phyloP scores from a whole-genome alignment of 352 stramenopile species.

The Pythium sp. region DNA sequence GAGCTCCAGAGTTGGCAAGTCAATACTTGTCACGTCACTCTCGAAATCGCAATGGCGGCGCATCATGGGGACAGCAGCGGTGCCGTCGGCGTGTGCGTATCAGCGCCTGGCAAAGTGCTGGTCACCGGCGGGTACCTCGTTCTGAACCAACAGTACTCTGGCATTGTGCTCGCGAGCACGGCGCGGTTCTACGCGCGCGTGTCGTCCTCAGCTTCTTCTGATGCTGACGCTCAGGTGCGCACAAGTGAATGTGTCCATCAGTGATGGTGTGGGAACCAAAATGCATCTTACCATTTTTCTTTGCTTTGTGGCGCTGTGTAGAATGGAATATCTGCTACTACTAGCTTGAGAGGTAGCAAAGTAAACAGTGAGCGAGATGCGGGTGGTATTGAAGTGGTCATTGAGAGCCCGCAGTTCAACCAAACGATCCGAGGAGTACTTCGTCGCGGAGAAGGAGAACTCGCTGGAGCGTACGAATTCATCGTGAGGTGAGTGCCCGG shows the following conservation, averaged over 20 bases:
- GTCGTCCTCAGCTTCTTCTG: conserved; percentile 25
- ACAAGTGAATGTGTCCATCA: neutral
- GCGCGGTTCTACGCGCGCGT: conserved; percentile 91
- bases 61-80: neutral
- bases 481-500: conserved; percentile 24
- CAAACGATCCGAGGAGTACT: conserved; percentile 46
- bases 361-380: neutral
- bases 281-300: neutral
- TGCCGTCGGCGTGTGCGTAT: conserved; percentile 58
- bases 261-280: neutral
- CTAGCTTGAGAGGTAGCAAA: neutral
- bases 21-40: neutral
- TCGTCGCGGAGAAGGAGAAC: conserved; percentile 12
- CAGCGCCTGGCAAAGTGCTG: conserved; percentile 96
- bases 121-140: conserved; percentile 96
- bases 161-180: conserved; percentile 90
- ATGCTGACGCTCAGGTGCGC: neutral
- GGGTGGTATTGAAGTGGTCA: conserved; percentile 24
- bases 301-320: no score
- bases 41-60: neutral
- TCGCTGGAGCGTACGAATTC: conserved; percentile 23
- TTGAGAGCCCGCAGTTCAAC: conserved; percentile 92
- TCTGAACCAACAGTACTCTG: conserved; percentile 88
- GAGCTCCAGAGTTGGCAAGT: neutral
- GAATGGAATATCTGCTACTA: no score